Conservation (phyloP, 768 basidiomycete species). For the Boletus sp. region DNA sequence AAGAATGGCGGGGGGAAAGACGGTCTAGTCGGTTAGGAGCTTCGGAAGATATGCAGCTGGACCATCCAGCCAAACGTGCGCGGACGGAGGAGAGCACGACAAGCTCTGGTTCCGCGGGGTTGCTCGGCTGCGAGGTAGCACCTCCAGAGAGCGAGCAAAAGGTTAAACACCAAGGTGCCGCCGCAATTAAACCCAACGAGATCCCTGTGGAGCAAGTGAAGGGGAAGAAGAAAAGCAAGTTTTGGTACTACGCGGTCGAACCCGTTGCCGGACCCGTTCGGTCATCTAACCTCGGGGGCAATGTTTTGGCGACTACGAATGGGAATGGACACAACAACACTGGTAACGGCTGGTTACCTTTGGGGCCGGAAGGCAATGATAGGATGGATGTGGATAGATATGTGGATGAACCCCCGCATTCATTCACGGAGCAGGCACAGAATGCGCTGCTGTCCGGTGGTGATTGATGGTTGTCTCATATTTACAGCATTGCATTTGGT, state of each 20-base stretch:
- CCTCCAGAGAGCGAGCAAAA: constrained; percentile 37
- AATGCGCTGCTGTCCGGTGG: constrained; percentile 9
- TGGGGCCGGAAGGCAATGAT: background rate
- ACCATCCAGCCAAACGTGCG: constrained; percentile 64
- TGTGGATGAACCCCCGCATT: constrained; percentile 14
- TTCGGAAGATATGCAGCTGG: constrained; percentile 47
- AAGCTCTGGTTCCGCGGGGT: constrained; percentile 45
- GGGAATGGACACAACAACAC: constrained; percentile 18
- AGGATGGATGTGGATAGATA: constrained; percentile 27
- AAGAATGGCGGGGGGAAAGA: constrained; percentile 71
- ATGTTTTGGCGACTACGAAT: constrained; percentile 19
- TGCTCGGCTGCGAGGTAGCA: constrained; percentile 26
- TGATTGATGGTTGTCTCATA: constrained; percentile 5
- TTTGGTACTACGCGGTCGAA: constrained; percentile 88
- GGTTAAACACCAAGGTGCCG: constrained; percentile 56
- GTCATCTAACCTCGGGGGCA: constrained; percentile 12
- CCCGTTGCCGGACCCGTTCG: constrained; percentile 43
- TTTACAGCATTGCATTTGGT: constrained; percentile 10
- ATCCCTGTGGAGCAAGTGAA: constrained; percentile 71
- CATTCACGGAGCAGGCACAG: constrained; percentile 17
- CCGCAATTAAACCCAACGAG: constrained; percentile 69
- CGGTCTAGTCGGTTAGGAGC: constrained; percentile 69
- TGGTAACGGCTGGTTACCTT: constrained; percentile 7
- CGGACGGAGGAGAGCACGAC: constrained; percentile 72
- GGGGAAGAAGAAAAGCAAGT: constrained; percentile 84